Conservation (phyloP, 1,284 basidiomycete genomes). For the Moesziomyces globuligerus region DNA sequence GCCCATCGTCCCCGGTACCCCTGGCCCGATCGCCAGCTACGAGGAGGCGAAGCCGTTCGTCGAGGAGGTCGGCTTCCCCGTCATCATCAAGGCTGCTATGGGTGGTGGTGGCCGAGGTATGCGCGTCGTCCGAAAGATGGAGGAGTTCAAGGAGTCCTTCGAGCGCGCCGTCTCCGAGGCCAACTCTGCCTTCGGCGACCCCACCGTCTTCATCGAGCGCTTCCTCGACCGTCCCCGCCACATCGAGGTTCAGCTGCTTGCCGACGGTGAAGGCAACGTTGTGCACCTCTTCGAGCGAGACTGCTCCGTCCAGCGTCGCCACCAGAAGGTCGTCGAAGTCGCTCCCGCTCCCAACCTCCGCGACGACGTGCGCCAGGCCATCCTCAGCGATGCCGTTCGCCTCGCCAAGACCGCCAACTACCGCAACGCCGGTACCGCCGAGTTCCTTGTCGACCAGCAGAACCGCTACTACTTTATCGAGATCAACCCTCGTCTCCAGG, state of each 20-base stretch:
- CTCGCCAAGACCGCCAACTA: conserved; percentile 98
- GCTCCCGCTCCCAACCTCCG: conserved; percentile 94
- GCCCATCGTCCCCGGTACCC: conserved; percentile 96
- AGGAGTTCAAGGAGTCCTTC: conserved; percentile 89
- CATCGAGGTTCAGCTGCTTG: conserved; percentile 97
- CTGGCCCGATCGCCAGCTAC: conserved; percentile 87
- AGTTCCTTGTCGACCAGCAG: conserved; percentile 95
- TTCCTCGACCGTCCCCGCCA: conserved; percentile 96
- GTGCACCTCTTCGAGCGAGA: conserved; percentile 99
- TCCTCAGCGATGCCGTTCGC: conserved; percentile 98
- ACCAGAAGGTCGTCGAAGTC: conserved; percentile 99
- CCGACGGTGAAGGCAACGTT: conserved; percentile 99
- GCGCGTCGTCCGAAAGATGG: conserved; percentile 76
- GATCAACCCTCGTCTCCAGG: conserved; percentile 98
- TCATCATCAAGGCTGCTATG: conserved; percentile 99
- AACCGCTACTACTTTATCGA: conserved; percentile 98
- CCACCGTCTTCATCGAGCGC: conserved; percentile 99
- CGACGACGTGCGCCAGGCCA: conserved; percentile 89
- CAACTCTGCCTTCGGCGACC: conserved; percentile 92
- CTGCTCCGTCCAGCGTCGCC: conserved; percentile 98
- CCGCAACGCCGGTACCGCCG: conserved; percentile 97
- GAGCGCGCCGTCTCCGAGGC: conserved; percentile 95
- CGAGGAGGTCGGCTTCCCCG: conserved; percentile 91
- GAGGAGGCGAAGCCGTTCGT: conserved; percentile 87
- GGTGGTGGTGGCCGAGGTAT: conserved; percentile 96